A percentile compares a stretch with the other conserved stretches of the same genome.
phyloP scores from a whole-genome alignment of 768 basidiomycete species.

The Paxillus ammoniavirescens region DNA sequence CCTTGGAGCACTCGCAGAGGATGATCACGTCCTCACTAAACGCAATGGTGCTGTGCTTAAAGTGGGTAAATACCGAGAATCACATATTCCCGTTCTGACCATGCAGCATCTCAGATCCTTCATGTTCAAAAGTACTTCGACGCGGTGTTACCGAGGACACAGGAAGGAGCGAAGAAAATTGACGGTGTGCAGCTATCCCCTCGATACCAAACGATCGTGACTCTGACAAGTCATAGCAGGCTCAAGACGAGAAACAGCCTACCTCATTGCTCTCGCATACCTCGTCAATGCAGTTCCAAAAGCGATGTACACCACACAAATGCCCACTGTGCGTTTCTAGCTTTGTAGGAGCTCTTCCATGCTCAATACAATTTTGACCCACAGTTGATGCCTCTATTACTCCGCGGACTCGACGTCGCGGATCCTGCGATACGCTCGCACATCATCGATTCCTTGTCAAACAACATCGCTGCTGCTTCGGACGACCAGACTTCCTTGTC shows the following conservation, averaged over 20 bases:
- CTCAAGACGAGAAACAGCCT: conserved; percentile 54
- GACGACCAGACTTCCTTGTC: conserved; percentile 51
- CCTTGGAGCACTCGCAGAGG: conserved; percentile 62
- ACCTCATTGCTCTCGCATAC: conserved; percentile 80
- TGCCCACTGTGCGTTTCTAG: conserved; percentile 49
- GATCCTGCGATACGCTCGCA: conserved; percentile 72
- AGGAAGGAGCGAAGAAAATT: conserved; percentile 58
- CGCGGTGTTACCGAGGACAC: conserved; percentile 68
- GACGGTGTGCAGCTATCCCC: conserved; percentile 41
- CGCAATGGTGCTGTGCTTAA: conserved; percentile 74
- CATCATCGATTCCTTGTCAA: conserved; percentile 76
- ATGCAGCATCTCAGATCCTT: conserved; percentile 50
- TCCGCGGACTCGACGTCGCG: conserved; percentile 80
- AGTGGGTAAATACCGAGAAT: conserved; percentile 40
- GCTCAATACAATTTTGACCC: neutral
- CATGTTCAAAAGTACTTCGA: conserved; percentile 77
- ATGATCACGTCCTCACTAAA: conserved; percentile 70
- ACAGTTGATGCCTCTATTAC: conserved; percentile 85
- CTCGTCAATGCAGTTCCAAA: conserved; percentile 81
- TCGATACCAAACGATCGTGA: neutral
- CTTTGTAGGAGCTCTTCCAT: neutral
- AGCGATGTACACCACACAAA: conserved; percentile 64
- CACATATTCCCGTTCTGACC: conserved; percentile 1
- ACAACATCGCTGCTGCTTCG: conserved; percentile 61
- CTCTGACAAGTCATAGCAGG: conserved; percentile 35